Evolutionary conservation across 805 yeast species (phyloP).

Genomic region (Sungouiella thailandica): DNA sequence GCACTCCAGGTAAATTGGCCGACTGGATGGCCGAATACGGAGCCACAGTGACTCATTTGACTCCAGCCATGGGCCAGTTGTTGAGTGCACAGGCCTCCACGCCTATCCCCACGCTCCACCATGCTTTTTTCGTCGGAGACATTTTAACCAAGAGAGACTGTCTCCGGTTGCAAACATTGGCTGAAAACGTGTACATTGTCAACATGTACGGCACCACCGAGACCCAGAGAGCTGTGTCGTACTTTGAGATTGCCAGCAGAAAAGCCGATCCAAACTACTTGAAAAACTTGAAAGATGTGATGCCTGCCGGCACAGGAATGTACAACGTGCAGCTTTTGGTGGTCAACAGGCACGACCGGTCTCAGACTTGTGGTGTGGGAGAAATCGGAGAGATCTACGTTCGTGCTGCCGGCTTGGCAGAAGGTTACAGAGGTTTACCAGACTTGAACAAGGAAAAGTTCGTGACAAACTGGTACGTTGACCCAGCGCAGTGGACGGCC

Average conservation of each 20-base stretch:
- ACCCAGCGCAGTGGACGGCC: conserved; percentile 56
- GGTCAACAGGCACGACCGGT: conserved; percentile 83
- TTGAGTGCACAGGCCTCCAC: conserved; percentile 92
- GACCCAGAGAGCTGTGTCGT: conserved; percentile 97
- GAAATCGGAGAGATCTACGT: conserved; percentile 98
- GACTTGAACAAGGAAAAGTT: conserved; percentile 86
- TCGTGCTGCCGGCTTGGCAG: conserved; percentile 96
- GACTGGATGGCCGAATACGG: conserved; percentile 93
- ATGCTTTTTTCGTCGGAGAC: conserved; percentile 98
- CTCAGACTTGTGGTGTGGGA: conserved; percentile 95
- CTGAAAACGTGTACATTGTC: conserved; percentile 82
- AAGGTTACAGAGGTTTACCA: conserved; percentile 90
- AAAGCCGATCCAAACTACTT: conserved; percentile 65
- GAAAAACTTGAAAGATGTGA: conserved; percentile 82
- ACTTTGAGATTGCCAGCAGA: conserved; percentile 79
- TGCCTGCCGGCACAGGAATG: conserved; percentile 99
- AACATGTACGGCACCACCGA: conserved; percentile 99
- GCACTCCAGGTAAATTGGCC: conserved; percentile 96
- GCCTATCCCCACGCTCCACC: conserved; percentile 79
- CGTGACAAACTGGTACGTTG: conserved; percentile 85
- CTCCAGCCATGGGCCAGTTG: conserved; percentile 99
- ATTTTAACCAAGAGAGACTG: conserved; percentile 96
- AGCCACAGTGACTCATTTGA: conserved; percentile 94
- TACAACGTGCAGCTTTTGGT: conserved; percentile 87
- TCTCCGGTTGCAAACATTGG: conserved; percentile 83